Base-by-base conservation (phyloP, 805 yeast species). In the Candida peoriensis region DNA sequence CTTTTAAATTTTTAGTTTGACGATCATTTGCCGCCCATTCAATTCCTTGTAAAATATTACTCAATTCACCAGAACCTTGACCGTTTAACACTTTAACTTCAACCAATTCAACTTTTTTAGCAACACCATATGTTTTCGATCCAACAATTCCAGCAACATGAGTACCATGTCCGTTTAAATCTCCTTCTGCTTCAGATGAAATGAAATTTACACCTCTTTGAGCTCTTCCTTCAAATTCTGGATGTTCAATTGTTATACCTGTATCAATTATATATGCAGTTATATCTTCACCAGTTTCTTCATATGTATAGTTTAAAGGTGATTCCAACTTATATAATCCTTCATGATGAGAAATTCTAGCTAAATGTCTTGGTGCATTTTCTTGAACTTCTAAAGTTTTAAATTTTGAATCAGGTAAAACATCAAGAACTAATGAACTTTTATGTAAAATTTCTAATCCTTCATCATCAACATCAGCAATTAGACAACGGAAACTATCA, bases 91-190 rank as follows among this genome's bases (percentile, higher is more conserved):
- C 88, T 51, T 87, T 88, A 12, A 89, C 77, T 13, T 2, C 95
- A 8, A 83, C 64, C 8, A 88, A 52, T 8, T 66, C 64, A 12
- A 74, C 75, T 26, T 72, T 58, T 55, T 89, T 88, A 13, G 95
- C 86, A 3, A 86, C 93, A 6, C 97, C 97, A 61, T 66, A 88
- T 3, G 78, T 74, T 34, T 61, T 67, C 2, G 96, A 84, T 0
- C 90, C 96, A 36, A 86, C 72, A 10, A 86, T 63, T 4, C 96
- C 96, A 0, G 96, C 95, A 31, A 89, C 94, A 58, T 88, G 96
- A 1, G 96, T 86, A 0, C 96, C 97, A 57, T 88, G 97, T 0
- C 96, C 96, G 45, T 79, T 76, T 7, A 60, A 57, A 54, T 88
- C 96, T 4, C 81, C 83, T 1, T 64, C 50, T 1, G 84, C 76